Evolutionary conservation across 352 stramenopile species (phyloP).

Genomic region (Phytophthora crassamura): DNA sequence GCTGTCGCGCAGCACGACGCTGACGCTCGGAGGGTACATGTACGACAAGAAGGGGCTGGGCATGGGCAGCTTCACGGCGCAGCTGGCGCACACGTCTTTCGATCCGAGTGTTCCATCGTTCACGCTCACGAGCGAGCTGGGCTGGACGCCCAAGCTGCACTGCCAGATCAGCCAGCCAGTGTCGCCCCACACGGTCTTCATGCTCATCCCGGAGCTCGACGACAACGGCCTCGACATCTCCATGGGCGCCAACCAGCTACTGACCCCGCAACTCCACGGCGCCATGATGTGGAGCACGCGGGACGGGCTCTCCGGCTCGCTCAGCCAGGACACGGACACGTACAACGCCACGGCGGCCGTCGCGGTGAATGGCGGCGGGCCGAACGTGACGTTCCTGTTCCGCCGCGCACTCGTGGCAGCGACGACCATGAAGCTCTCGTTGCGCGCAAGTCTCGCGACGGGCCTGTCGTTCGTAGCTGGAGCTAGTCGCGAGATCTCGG

Average conservation of each 20-base stretch:
- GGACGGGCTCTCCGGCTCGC: slow-evolving; percentile 74
- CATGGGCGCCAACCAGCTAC: slow-evolving; percentile 71
- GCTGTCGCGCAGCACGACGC: slow-evolving; percentile 56
- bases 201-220: slow-evolving; percentile 78
- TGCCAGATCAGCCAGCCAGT: slow-evolving; percentile 79
- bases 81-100: slow-evolving; percentile 69
- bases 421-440: slow-evolving; percentile 57
- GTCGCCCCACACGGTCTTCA: slow-evolving; percentile 71
- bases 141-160: slow-evolving; percentile 80
- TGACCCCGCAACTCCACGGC: slow-evolving; percentile 67
- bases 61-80: slow-evolving; percentile 75
- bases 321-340: slow-evolving; percentile 53
- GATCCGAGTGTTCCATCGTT: slow-evolving; percentile 69
- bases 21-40: slow-evolving; percentile 84
- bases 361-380: slow-evolving; percentile 50
- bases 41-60: slow-evolving; percentile 80
- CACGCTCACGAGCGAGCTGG: slow-evolving; percentile 70
- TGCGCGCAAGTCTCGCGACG: slow-evolving; percentile 54
- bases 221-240: slow-evolving; percentile 77
- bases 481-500: slow-evolving; percentile 63
- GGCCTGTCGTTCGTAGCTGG: slow-evolving; percentile 61
- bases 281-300: slow-evolving; percentile 85
- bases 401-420: slow-evolving; percentile 46
- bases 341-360: slow-evolving; percentile 54
- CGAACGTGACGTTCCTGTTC: slow-evolving; percentile 68